Conservation (phyloP, 345 rosid genomes). For the Ceriops zippeliana region DNA sequence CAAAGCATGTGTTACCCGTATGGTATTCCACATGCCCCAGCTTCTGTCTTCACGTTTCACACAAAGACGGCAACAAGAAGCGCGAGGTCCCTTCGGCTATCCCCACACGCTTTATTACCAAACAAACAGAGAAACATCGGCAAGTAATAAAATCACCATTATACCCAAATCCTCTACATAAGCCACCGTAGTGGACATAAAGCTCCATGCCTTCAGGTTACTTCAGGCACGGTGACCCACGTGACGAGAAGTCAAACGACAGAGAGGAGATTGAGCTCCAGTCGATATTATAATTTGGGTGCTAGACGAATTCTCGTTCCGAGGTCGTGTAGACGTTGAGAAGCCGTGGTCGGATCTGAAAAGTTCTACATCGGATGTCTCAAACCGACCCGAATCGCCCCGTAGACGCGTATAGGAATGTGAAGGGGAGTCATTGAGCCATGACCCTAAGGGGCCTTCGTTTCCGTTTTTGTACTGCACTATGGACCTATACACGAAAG, state of each 20-base stretch:
- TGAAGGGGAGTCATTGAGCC: conserved; percentile 59
- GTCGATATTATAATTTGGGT: conserved; percentile 44
- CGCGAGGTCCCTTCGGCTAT: conserved; percentile 34
- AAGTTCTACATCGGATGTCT: conserved; percentile 37
- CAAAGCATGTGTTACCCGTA: conserved; percentile 35
- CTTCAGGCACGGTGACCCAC: conserved; percentile 28
- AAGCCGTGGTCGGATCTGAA: conserved; percentile 42
- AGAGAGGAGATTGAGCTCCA: conserved; percentile 57
- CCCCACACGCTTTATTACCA: conserved; percentile 23
- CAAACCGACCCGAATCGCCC: conserved; percentile 75
- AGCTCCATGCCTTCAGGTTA: conserved; percentile 37
- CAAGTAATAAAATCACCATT: not conserved
- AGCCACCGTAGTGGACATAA: not conserved
- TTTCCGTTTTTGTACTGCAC: conserved; percentile 51
- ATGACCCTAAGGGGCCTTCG: conserved; percentile 35
- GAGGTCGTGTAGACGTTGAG: conserved; percentile 23
- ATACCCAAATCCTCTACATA: not conserved
- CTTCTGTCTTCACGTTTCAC: not conserved
- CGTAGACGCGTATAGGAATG: conserved; percentile 78
- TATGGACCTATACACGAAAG: conserved; percentile 29
- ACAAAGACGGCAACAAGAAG: conserved; percentile 9
- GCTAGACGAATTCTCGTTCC: conserved; percentile 19
- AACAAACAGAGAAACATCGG: not conserved
- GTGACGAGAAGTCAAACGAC: conserved; percentile 47
- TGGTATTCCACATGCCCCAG: conserved; percentile 29